Base-by-base conservation (phyloP, 2,329 filamentous ascomycete genomes). In the Alternaria sp. region DNA sequence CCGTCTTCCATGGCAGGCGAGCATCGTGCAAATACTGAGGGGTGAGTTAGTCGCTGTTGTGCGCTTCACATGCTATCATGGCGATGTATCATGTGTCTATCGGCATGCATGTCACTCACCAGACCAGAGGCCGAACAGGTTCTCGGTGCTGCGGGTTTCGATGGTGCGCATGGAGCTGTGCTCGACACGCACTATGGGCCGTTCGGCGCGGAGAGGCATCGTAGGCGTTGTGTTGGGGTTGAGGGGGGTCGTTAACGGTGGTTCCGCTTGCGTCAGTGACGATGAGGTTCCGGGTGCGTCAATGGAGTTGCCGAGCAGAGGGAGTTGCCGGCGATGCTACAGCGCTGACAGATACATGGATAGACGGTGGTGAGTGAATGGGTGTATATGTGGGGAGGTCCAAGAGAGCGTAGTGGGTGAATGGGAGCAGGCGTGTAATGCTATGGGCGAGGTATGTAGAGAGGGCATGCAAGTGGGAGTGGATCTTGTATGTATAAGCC, bases 61-160 rank as follows among this genome's bases (percentile, higher is more conserved):
- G 43, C 25, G 17, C 54, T 44, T 25, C 23, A 46, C 54, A 55
- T n/a, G 52, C 19, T 23, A 21, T 28, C 32, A 17, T 15, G 23
- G 6, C 21, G 7, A 19, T 15, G 5, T 40, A 51, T 17, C 21
- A 47, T 57, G 60, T 25, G 26, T 32, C 13, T 40, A 21, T 54
- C 30, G 23, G 56, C n/a, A 13, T n/a, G 54, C 57, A 62, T 19
- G 54, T 62, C 49, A 86, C 92, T 87, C 83, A 97, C 93, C 93
- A 80, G 93, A 95, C 93, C 94, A 97, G 88, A 98, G 96, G 84
- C 92, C 94, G 83, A 96, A 96, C 55, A 98, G 88, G 78, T 94
- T 96, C 82, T 97, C 93, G 26, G 93, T 90, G 80, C 97, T 97
- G 71, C 91, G 88, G 1, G 95, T 97, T 82, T 98, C 94, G 76